A percentile compares a stretch with the other conserved stretches of the same genome.
These are phyloP conservation scores for Bretschneidera sinensis DNA, from an alignment of 345 rosid genomes.

Conservation along the genomic window DNA sequence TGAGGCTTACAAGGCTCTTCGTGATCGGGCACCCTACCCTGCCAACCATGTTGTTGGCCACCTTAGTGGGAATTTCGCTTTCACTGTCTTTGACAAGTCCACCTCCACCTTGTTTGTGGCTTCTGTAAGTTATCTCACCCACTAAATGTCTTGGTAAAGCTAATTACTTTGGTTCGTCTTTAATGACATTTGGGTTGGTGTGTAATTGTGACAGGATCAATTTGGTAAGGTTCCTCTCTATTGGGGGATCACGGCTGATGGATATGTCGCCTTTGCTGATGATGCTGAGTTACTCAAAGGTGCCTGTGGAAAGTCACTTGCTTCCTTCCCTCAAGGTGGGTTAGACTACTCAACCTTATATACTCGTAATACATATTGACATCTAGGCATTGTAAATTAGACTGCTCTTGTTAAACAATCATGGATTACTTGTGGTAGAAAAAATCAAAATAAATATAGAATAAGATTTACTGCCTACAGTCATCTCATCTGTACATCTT, in stretches of 20 bases:
- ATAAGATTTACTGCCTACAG: too few species aligned
- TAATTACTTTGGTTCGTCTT: conserved; percentile 2
- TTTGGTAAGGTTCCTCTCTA: conserved; percentile 85
- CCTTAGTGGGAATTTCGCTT: conserved; percentile 75
- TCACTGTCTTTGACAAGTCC: conserved; percentile 80
- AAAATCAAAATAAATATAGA: too few species aligned
- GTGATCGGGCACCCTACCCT: conserved; percentile 97
- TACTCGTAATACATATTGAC: neutral
- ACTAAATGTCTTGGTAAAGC: conserved; percentile 1
- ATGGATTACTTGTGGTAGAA: too few species aligned
- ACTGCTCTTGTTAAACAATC: too few species aligned
- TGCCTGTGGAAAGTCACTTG: conserved; percentile 97
- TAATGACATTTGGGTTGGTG: conserved; percentile 7
- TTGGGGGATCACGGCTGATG: conserved; percentile 99
- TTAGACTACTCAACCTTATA: neutral
- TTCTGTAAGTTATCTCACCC: conserved; percentile 21
- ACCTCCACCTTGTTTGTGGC: conserved; percentile 88
- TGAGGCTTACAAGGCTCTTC: conserved; percentile 96
- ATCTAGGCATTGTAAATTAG: too few species aligned
- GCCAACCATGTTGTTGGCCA: conserved; percentile 86
- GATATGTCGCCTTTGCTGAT: conserved; percentile 83
- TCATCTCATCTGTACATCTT: neutral
- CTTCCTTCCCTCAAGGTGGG: conserved; percentile 93
- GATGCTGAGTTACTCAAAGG: conserved; percentile 80
- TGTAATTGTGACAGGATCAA: conserved; percentile 58